Percentiles rank a stretch among this genome's conserved stretches.
Conservation (phyloP, 768 basidiomycete genomes). For the Pleurotus giganteus region DNA sequence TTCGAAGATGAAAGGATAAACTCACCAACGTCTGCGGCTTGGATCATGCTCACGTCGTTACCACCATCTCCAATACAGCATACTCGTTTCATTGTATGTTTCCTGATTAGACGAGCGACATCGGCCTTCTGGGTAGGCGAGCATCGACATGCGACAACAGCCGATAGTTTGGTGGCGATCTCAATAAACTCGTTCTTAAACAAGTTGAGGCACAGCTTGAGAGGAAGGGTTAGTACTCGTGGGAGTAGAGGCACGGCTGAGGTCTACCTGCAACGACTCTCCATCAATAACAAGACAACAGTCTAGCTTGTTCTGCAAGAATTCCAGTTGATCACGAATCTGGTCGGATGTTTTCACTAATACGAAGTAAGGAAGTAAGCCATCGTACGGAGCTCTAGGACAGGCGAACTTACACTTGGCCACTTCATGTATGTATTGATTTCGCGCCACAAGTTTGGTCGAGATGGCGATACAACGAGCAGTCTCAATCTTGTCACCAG, state of each 20-base stretch:
- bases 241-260: background rate
- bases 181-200: constrained; percentile 96
- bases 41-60: constrained; percentile 99
- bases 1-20: constrained; percentile 16
- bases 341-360: constrained; percentile 86
- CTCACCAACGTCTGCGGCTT: constrained; percentile 96
- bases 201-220: constrained; percentile 82
- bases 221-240: background rate
- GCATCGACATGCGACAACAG: constrained; percentile 96
- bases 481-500: constrained; percentile 98
- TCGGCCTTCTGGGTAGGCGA: constrained; percentile 99
- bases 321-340: constrained; percentile 86
- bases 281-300: constrained; percentile 99
- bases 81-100: constrained; percentile 89
- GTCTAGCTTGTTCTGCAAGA: constrained; percentile 90
- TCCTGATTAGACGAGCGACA: constrained; percentile 89
- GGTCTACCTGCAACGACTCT: constrained; percentile 83
- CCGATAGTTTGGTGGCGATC: constrained; percentile 92
- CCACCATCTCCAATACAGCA: constrained; percentile 99
- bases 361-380: too few relatives aligned
- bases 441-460: constrained; percentile 91
- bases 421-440: constrained; percentile 97
- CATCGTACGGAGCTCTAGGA: constrained; percentile 1
- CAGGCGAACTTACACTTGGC: constrained; percentile 67
- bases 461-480: constrained; percentile 98